A percentile compares a stretch with the other conserved stretches of the same genome.
phyloP scores from a whole-genome alignment of 345 rosid genomes.

The Bruguiera parviflora region DNA sequence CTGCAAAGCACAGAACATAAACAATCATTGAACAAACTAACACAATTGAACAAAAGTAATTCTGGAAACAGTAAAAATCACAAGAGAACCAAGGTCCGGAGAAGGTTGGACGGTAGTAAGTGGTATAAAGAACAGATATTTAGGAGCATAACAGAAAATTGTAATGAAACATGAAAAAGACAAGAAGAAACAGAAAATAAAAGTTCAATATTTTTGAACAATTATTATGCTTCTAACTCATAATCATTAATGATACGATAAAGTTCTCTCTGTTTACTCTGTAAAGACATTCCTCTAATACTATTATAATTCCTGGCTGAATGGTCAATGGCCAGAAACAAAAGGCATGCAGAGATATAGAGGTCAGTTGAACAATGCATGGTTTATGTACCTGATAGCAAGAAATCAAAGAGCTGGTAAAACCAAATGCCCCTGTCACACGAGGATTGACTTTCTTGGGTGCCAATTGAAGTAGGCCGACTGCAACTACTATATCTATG shows the following conservation, averaged over 20 bases:
- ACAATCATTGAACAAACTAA: constrained; percentile 2
- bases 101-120: no score
- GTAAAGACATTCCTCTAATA: no score
- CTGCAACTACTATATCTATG: constrained; percentile 83
- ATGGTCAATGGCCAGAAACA: not conserved
- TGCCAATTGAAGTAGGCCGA: constrained; percentile 80
- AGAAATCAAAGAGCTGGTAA: constrained; percentile 74
- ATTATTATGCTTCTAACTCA: no score
- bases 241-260: no score
- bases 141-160: not conserved
- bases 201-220: not conserved
- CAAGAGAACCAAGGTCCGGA: no score
- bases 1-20: constrained; percentile 36
- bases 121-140: not conserved
- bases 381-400: constrained; percentile 75
- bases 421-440: constrained; percentile 84
- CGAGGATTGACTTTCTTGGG: constrained; percentile 90
- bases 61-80: no score
- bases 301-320: no score
- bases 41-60: not conserved
- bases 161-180: not conserved
- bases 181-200: not conserved
- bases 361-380: not conserved
- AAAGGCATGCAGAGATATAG: no score
- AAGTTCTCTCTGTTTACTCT: no score